Percentiles rank a stretch among this genome's conserved stretches.
phyloP scores from a whole-genome alignment of 768 basidiomycete species.

The Tremella fuciformis region DNA sequence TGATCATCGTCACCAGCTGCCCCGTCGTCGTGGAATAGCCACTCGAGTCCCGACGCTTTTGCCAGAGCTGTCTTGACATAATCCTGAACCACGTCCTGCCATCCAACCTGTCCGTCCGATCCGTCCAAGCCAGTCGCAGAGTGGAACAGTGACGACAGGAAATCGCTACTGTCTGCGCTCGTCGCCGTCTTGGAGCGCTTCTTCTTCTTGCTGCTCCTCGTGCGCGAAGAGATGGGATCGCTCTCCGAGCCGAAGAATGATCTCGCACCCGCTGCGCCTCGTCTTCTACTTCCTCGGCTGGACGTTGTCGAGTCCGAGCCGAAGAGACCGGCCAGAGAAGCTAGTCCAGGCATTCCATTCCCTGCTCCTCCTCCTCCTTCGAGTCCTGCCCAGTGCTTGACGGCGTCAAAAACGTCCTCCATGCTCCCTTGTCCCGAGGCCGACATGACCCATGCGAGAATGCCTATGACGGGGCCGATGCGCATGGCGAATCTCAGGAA shows the following conservation, averaged over 20 bases:
- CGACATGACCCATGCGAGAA: conserved; percentile 41
- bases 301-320: conserved; percentile 4
- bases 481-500: conserved; percentile 34
- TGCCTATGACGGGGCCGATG: conserved; percentile 41
- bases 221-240: conserved; percentile 23
- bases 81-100: conserved; percentile 10
- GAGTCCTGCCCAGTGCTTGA: conserved; percentile 33
- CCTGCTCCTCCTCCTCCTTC: background rate
- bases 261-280: background rate
- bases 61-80: conserved; percentile 14
- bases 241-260: background rate
- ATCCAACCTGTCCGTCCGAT: background rate
- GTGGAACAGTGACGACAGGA: conserved; percentile 24
- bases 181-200: background rate
- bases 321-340: conserved; percentile 29
- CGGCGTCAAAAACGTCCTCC: conserved; percentile 31
- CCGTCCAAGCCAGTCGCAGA: conserved; percentile 8
- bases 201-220: conserved; percentile 17
- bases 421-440: conserved; percentile 40
- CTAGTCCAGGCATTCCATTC: conserved; percentile 19
- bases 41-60: conserved; percentile 18
- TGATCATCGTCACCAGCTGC: background rate
- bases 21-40: conserved; percentile 8
- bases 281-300: background rate
- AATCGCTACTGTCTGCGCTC: conserved; percentile 16